Percentiles rank a stretch among this genome's conserved stretches.
These are phyloP conservation scores for Sporothrix schenckii DNA, from an alignment of 2,329 filamentous ascomycete species.

Conservation along the genomic window DNA sequence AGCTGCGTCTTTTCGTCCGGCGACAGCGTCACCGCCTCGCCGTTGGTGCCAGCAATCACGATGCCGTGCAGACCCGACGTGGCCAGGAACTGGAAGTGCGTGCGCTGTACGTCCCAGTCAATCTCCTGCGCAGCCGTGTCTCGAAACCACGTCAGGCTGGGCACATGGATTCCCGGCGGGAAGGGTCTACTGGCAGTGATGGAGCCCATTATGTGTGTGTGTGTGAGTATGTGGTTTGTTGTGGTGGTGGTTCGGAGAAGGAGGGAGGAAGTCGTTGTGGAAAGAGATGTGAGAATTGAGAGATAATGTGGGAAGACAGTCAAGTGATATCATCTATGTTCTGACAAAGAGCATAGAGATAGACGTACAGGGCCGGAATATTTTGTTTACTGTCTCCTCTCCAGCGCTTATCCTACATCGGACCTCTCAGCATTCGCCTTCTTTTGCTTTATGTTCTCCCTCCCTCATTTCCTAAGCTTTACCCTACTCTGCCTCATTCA, in stretches of 20 bases:
- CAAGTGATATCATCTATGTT: background rate
- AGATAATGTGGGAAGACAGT: background rate
- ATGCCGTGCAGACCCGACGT: constrained; percentile 59
- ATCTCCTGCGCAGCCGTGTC: constrained; percentile 54
- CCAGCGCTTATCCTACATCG: constrained; percentile 8
- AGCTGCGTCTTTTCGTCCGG: constrained; percentile 65
- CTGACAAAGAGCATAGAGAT: background rate
- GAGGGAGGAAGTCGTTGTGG: background rate
- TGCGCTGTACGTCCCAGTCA: constrained; percentile 58
- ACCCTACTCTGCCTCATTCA: no score
- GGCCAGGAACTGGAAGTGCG: constrained; percentile 58
- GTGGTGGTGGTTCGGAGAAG: background rate
- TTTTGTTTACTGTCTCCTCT: background rate
- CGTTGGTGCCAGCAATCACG: constrained; percentile 72
- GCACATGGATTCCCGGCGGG: constrained; percentile 60
- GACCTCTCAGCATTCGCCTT: background rate
- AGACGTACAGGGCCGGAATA: background rate
- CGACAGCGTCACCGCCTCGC: constrained; percentile 71
- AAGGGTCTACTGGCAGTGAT: constrained; percentile 25
- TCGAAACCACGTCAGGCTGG: constrained; percentile 59
- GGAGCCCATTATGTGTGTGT: constrained; percentile 27
- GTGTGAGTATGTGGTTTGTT: no score
- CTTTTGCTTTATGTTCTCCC: background rate
- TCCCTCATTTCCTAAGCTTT: background rate
- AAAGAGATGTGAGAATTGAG: background rate